Percentiles rank a stretch among this genome's conserved stretches.
phyloP scores from a whole-genome alignment of 257 asterid genomes.

The Leptodermis oblonga region DNA sequence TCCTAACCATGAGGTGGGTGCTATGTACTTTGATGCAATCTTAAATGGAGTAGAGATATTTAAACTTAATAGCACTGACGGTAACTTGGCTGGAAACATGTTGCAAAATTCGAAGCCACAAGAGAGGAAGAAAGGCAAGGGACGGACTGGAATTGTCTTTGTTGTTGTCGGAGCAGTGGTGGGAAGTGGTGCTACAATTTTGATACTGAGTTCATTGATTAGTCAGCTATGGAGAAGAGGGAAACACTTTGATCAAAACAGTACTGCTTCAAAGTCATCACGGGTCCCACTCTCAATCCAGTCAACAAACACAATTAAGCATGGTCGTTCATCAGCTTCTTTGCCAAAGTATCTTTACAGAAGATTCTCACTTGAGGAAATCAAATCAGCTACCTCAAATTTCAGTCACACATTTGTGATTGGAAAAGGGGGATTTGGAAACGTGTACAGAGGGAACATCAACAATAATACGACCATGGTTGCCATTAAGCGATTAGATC shows the following conservation, averaged over 20 bases:
- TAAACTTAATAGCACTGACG: conserved; percentile 30
- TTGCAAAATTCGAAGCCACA: not conserved
- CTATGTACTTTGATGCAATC: conserved; percentile 16
- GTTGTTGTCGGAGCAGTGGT: conserved; percentile 24
- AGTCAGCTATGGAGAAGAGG: conserved; percentile 21
- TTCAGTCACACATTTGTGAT: conserved; percentile 35
- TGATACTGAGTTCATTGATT: conserved; percentile 23
- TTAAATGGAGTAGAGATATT: conserved; percentile 62
- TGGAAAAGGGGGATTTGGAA: conserved; percentile 62
- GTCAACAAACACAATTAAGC: conserved; percentile 23
- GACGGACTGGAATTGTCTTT: not conserved
- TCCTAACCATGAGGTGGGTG: not conserved
- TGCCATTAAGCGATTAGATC: conserved; percentile 44
- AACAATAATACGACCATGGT: conserved; percentile 32
- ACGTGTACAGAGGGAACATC: conserved; percentile 47
- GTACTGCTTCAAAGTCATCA: too few species aligned
- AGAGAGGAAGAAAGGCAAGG: not conserved
- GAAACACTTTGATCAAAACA: conserved; percentile 23
- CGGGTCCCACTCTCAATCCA: conserved; percentile 29
- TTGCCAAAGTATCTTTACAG: conserved; percentile 33
- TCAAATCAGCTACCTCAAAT: conserved; percentile 36
- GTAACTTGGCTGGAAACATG: conserved; percentile 9
- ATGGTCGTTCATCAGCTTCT: conserved; percentile 19
- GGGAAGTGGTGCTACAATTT: conserved; percentile 21
- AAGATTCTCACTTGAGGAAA: conserved; percentile 43